Evolutionary conservation across 495 filamentous ascomycete genomes (phyloP).

Genomic region (Staphylotrichum tortipilum): DNA sequence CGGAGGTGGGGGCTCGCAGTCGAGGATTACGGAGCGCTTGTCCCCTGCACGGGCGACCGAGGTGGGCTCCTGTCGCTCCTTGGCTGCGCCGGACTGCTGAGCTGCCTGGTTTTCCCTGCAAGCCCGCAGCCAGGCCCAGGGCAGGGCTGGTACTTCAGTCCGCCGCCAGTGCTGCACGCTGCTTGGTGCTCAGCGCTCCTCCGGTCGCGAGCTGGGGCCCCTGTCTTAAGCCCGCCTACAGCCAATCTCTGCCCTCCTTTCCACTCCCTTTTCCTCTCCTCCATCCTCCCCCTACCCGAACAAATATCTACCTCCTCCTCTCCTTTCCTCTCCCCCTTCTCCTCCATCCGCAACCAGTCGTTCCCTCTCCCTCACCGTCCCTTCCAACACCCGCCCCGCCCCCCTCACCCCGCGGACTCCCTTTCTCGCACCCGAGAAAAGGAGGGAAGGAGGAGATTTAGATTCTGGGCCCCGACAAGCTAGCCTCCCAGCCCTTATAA

Average conservation of each 20-base stretch:
- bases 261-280: constrained; percentile 47
- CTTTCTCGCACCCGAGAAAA: constrained; percentile 27
- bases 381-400: constrained; percentile 38
- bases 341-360: constrained; percentile 50
- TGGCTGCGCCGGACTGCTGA: constrained; percentile 11
- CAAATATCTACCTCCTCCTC: constrained; percentile 47
- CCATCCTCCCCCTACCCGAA: constrained; percentile 49
- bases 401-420: constrained; percentile 26
- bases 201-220: constrained; percentile 25
- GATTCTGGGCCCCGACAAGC: constrained; percentile 28
- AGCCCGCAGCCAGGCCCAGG: constrained; percentile 16
- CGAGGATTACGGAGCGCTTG: constrained; percentile 9
- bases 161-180: constrained; percentile 23
- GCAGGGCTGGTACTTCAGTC: constrained; percentile 22
- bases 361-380: constrained; percentile 38
- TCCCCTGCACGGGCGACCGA: constrained; percentile 14
- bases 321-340: constrained; percentile 41
- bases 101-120: constrained; percentile 19
- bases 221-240: constrained; percentile 46
- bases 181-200: constrained; percentile 24
- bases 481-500: constrained; percentile 20
- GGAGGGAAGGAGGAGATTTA: constrained; percentile 35
- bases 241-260: constrained; percentile 40
- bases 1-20: constrained; percentile 10
- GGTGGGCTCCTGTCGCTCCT: constrained; percentile 12